These are phyloP conservation scores for Vaucheria bursata DNA, from an alignment of 352 stramenopile genomes.

Conservation along the genomic window DNA sequence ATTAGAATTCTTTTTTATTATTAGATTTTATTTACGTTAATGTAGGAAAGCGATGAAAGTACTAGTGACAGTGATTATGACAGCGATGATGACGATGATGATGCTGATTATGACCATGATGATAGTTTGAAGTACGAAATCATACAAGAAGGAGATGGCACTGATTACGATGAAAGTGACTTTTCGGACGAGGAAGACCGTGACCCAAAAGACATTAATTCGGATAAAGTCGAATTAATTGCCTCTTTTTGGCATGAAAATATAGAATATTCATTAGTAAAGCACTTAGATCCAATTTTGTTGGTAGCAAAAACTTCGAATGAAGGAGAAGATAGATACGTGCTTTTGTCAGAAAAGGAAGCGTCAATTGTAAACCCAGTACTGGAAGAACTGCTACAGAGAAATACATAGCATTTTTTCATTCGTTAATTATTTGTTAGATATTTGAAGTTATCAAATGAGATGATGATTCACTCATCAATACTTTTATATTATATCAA, in stretches of 20 bases:
- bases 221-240: conserved; percentile 41
- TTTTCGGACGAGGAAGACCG: conserved; percentile 14
- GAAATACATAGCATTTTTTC: no score
- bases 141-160: conserved; percentile 8
- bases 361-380: conserved; percentile 21
- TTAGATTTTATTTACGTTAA: no score
- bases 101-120: conserved; percentile 28
- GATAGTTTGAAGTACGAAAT: conserved; percentile 11
- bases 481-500: no score
- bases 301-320: conserved; percentile 23
- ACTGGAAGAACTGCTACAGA: not conserved
- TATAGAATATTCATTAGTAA: conserved; percentile 35
- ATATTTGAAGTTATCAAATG: no score
- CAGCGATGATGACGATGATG: conserved; percentile 13
- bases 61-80: not conserved
- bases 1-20: no score
- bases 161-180: conserved; percentile 21
- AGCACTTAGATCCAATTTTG: conserved; percentile 40
- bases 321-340: conserved; percentile 18
- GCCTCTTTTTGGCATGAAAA: conserved; percentile 44
- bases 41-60: not conserved
- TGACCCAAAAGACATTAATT: conserved; percentile 31
- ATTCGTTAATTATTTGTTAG: no score
- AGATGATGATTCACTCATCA: no score
- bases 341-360: conserved; percentile 23